These are phyloP conservation scores for Sporothrix curviconia DNA, from an alignment of 2,329 filamentous ascomycete species.

Conservation along the genomic window DNA sequence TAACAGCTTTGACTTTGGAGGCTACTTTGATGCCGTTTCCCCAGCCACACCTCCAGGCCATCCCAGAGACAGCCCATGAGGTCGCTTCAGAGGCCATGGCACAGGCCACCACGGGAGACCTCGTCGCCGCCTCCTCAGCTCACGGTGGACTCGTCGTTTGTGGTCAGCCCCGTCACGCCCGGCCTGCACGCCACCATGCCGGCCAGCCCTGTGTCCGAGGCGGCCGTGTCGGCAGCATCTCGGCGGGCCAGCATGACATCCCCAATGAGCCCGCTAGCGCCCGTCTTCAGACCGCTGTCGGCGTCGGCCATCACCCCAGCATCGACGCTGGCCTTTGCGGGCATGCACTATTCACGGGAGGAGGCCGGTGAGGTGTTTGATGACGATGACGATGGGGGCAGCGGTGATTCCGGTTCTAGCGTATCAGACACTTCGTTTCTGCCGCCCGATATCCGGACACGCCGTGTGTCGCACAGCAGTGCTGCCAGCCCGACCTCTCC, in stretches of 20 bases:
- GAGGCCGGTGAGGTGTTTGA: background rate
- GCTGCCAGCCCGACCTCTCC: too few relatives aligned
- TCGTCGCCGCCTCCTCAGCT: background rate
- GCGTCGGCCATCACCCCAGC: background rate
- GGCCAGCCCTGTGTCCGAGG: background rate
- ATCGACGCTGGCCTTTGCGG: background rate
- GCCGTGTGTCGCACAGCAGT: slow-evolving; percentile 7
- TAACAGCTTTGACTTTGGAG: too few relatives aligned
- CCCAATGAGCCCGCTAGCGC: slow-evolving; percentile 17
- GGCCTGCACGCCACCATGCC: background rate
- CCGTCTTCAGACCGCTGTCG: slow-evolving; percentile 28
- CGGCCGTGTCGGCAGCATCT: background rate
- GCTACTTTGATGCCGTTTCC: too few relatives aligned
- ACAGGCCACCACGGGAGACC: too few relatives aligned
- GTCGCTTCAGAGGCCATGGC: too few relatives aligned
- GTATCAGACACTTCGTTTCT: background rate
- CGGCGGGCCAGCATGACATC: background rate
- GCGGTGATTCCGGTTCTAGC: background rate
- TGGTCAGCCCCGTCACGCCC: slow-evolving; percentile 9
- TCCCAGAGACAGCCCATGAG: too few relatives aligned
- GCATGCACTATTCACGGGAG: background rate
- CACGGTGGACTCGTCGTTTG: background rate
- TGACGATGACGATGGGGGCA: background rate
- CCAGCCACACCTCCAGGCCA: too few relatives aligned
- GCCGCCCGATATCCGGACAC: background rate